phyloP scores from a whole-genome alignment of 78 protist genomes.

The Dictyostelium intermedium region DNA sequence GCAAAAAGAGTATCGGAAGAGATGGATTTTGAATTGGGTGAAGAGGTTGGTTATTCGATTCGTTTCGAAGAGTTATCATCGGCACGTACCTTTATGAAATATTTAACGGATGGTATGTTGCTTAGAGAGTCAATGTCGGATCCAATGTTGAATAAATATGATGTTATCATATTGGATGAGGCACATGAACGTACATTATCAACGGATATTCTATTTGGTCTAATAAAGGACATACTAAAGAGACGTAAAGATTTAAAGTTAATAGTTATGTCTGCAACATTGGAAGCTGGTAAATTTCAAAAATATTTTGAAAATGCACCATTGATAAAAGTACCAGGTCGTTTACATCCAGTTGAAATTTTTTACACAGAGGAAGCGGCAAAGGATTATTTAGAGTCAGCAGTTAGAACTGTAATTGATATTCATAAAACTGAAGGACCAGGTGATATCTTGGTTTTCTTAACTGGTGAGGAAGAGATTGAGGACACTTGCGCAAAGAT shows the following conservation, averaged over 20 bases:
- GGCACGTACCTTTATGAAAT: conserved; percentile 92
- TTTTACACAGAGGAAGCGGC: conserved; percentile 96
- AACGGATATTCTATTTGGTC: conserved; percentile 98
- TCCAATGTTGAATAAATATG: conserved; percentile 91
- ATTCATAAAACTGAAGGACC: conserved; percentile 93
- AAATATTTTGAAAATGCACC: conserved; percentile 95
- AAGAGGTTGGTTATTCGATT: conserved; percentile 98
- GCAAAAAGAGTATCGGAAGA: conserved; percentile 98
- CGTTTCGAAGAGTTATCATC: conserved; percentile 98
- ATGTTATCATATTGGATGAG: conserved; percentile 98
- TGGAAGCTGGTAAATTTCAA: conserved; percentile 98
- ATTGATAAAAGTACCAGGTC: conserved; percentile 79
- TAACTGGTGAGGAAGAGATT: conserved; percentile 97
- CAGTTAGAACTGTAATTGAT: conserved; percentile 94
- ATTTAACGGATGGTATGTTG: conserved; percentile 98
- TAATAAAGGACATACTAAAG: conserved; percentile 87
- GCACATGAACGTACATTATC: conserved; percentile 99
- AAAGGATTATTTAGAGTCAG: conserved; percentile 97
- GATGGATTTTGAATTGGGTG: conserved; percentile 98
- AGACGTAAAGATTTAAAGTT: conserved; percentile 92
- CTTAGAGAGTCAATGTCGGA: conserved; percentile 98
- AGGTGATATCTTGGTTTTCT: conserved; percentile 98
- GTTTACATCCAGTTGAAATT: conserved; percentile 96
- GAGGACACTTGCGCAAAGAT: conserved; percentile 87
- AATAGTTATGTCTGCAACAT: conserved; percentile 98